Percentiles rank a stretch among this genome's conserved stretches.
These are phyloP conservation scores for Fusarium sublunatum DNA, from an alignment of 2,329 filamentous ascomycete species.

Conservation along the genomic window DNA sequence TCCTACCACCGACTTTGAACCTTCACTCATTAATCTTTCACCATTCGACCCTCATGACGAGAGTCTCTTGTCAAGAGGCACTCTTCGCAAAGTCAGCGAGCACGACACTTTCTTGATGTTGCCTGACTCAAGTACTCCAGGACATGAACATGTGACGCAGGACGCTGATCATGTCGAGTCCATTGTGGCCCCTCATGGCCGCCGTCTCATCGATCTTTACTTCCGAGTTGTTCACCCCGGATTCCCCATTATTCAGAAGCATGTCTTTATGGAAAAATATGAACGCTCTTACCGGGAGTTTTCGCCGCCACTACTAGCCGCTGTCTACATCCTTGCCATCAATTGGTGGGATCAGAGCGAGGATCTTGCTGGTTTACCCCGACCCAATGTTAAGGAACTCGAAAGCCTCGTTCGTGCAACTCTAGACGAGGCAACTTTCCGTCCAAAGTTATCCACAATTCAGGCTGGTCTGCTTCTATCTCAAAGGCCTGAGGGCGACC, in stretches of 20 bases:
- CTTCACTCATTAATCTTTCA: slow-evolving; percentile 83
- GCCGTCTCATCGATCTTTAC: slow-evolving; percentile 80
- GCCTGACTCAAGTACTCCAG: slow-evolving; percentile 77
- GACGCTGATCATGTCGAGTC: slow-evolving; percentile 79
- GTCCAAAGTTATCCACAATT: slow-evolving; percentile 83
- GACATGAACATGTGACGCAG: slow-evolving; percentile 75
- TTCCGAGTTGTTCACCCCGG: slow-evolving; percentile 83
- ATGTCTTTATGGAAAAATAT: slow-evolving; percentile 83
- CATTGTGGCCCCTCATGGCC: slow-evolving; percentile 81
- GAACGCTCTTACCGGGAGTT: slow-evolving; percentile 78
- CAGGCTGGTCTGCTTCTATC: slow-evolving; percentile 81
- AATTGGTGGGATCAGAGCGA: slow-evolving; percentile 87
- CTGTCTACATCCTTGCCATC: slow-evolving; percentile 85
- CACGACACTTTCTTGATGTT: slow-evolving; percentile 84
- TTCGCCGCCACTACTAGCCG: slow-evolving; percentile 79
- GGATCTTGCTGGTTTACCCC: slow-evolving; percentile 70
- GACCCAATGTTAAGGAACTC: slow-evolving; percentile 77
- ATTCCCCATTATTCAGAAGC: slow-evolving; percentile 85
- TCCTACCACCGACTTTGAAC: slow-evolving; percentile 84
- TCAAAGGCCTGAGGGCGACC: slow-evolving; percentile 79
- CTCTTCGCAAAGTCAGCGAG: slow-evolving; percentile 79
- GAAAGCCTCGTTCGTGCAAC: slow-evolving; percentile 79
- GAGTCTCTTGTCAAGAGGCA: slow-evolving; percentile 75
- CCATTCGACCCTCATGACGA: slow-evolving; percentile 85
- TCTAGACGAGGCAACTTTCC: slow-evolving; percentile 79